These are phyloP conservation scores for Chaetomium globosum DNA, from an alignment of 2,329 filamentous ascomycete species.

Conservation along the genomic window DNA sequence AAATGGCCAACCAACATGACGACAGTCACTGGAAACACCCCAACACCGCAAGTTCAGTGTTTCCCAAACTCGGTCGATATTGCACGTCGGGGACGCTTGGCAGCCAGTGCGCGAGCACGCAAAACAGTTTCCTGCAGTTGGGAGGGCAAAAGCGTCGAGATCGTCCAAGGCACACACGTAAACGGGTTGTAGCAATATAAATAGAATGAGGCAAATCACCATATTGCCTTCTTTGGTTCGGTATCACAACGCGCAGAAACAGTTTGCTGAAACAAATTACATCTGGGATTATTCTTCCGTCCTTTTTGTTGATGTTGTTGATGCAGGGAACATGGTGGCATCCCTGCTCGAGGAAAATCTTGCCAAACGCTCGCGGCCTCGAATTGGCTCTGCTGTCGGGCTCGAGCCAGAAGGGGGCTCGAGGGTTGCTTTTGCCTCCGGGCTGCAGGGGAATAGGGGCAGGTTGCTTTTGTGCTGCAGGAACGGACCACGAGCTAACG, in stretches of 20 bases:
- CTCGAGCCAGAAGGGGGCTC: background rate
- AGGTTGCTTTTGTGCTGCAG: conserved; percentile 22
- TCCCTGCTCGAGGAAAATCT: background rate
- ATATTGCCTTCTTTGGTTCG: background rate
- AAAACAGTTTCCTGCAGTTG: background rate
- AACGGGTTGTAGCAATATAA: background rate
- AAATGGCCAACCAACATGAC: background rate
- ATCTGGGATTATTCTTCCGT: background rate
- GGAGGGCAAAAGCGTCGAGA: background rate
- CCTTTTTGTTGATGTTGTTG: background rate
- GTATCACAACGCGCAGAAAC: background rate
- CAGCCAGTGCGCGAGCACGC: background rate
- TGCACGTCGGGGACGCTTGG: background rate
- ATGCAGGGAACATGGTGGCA: background rate
- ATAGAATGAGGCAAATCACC: background rate
- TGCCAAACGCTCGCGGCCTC: background rate
- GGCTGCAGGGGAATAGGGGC: conserved; percentile 26
- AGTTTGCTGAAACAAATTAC: background rate
- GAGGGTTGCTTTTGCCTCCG: conserved; percentile 1
- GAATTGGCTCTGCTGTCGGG: background rate
- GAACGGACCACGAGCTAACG: conserved; percentile 14
- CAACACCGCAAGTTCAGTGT: background rate
- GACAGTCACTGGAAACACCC: no score
- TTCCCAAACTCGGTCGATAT: background rate
- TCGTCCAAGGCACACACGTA: background rate